Evolutionary conservation across 768 basidiomycete genomes (phyloP), one percentile per base, ranked within the genome.

Genomic region (Chalciporus pseudorubinellus): DNA sequence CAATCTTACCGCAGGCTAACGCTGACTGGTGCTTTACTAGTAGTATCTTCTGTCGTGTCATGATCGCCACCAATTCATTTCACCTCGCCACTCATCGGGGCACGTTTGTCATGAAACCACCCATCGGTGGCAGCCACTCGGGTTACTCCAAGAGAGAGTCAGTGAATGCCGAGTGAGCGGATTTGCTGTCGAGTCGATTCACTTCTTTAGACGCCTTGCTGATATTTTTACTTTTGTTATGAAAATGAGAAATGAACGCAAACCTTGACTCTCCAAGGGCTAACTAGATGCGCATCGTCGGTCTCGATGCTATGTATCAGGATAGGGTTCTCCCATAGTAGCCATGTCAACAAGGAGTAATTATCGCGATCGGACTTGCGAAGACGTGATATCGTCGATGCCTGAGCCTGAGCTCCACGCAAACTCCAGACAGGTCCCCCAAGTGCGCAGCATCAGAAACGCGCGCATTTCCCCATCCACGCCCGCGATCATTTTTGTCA

Each of bases 321-420:
- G 33, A 22, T 19, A 21, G 39, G 48, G 31, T 24, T 16, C 47
- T 56, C 47, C 46, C 47, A 36, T 40, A 40, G 58, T 59, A 56
- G 54, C 33, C 58, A 56, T 59, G 58, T 59, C 58, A 56, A 59
- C 58, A 24, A 9, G 26, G 42, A 54, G 34, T 33, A 38, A 19
- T 49, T 46, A 38, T 28, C 33, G 9, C 44, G 28, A 44, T 50
- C 43, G 42, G 29, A 6, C 26, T 22, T 20, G 39, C 39, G 44
- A 39, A 40, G 46, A 48, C 33, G 45, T 40, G 28, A 34, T 50
- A 31, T 19, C 44, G 33, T 26, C 33, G 39, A 43, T 46, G 33
- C 34, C n/a, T n/a, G n/a, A n/a, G n/a, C n/a, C n/a, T 33, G 29
- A 51, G 28, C 40, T 46, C 51, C 57, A 44, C 53, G 39, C 50